Conservation (phyloP, 352 stramenopile species). For the Phytophthora chlamydospora region DNA sequence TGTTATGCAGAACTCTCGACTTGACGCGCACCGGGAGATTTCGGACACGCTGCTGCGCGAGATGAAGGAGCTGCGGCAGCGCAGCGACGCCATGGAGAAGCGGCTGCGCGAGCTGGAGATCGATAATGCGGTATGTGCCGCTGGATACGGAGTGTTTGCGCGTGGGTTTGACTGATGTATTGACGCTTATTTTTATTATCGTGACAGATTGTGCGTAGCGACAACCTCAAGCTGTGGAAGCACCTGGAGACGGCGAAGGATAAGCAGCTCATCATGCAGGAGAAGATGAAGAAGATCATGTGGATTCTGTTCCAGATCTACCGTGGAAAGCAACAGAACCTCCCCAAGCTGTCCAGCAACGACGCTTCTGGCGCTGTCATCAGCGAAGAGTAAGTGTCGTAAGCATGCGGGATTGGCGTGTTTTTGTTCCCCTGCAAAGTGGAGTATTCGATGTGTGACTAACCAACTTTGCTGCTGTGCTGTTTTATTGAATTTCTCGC, state of each 20-base stretch:
- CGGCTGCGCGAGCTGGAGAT: conserved; percentile 84
- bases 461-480: conserved; percentile 42
- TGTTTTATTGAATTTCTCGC: conserved; percentile 28
- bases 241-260: conserved; percentile 84
- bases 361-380: conserved; percentile 55
- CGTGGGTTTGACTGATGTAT: conserved; percentile 1
- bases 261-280: conserved; percentile 90
- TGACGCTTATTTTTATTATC: conserved; percentile 3
- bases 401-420: conserved; percentile 1
- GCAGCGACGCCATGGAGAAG: conserved; percentile 90
- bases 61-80: conserved; percentile 84
- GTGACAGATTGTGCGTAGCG: conserved; percentile 79
- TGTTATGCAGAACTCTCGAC: conserved; percentile 54
- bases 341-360: conserved; percentile 78
- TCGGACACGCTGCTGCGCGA: conserved; percentile 82
- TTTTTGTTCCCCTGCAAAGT: neutral
- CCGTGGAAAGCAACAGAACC: conserved; percentile 73
- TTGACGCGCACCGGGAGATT: conserved; percentile 78
- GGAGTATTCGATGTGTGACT: conserved; percentile 24
- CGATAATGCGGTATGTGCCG: conserved; percentile 77
- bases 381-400: conserved; percentile 82
- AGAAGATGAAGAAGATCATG: conserved; percentile 94
- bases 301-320: conserved; percentile 92
- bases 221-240: conserved; percentile 91
- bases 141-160: neutral